A percentile compares a stretch with the other conserved stretches of the same genome.
Evolutionary conservation across 176 grass and related monocot species (phyloP).

Genomic region (Eragrostis nindensis): DNA sequence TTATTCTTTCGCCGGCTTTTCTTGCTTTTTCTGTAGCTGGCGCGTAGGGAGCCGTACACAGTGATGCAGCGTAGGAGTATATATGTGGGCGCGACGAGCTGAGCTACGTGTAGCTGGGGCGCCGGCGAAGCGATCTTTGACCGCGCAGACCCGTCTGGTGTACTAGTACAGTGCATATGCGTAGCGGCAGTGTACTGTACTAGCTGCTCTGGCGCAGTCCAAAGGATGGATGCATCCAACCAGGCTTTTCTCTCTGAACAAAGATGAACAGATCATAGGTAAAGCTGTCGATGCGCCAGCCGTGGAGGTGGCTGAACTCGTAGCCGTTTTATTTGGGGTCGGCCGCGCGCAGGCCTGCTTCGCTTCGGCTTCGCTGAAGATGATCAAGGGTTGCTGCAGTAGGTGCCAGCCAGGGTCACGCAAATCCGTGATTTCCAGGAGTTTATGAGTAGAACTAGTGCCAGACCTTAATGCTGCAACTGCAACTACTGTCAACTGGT

Average conservation of each 20-base stretch:
- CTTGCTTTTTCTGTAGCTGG: not conserved
- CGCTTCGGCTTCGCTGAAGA: not conserved
- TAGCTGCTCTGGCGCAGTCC: not conserved
- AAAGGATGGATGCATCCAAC: conserved; percentile 33
- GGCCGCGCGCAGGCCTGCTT: not conserved
- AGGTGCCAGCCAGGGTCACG: not conserved
- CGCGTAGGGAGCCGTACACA: not conserved
- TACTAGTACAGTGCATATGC: not conserved
- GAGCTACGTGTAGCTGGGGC: not conserved
- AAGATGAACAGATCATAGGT: not conserved
- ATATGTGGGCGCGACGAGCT: not conserved
- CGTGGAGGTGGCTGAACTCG: not conserved
- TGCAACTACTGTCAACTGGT: too few relatives aligned
- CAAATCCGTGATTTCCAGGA: not conserved
- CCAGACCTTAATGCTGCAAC: too few relatives aligned
- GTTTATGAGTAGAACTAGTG: too few relatives aligned
- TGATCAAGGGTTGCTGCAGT: not conserved
- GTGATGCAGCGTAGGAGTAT: not conserved
- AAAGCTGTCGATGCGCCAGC: conserved; percentile 26
- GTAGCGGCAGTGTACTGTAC: conserved; percentile 30
- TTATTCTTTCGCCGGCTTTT: not conserved
- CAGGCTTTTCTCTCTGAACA: too few relatives aligned
- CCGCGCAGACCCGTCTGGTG: not conserved
- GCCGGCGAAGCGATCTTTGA: conserved; percentile 49
- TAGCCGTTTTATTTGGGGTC: not conserved